These are phyloP conservation scores for Austroboletus olivaceoglutinosus DNA, from an alignment of 1,284 basidiomycete genomes.

Conservation along the genomic window DNA sequence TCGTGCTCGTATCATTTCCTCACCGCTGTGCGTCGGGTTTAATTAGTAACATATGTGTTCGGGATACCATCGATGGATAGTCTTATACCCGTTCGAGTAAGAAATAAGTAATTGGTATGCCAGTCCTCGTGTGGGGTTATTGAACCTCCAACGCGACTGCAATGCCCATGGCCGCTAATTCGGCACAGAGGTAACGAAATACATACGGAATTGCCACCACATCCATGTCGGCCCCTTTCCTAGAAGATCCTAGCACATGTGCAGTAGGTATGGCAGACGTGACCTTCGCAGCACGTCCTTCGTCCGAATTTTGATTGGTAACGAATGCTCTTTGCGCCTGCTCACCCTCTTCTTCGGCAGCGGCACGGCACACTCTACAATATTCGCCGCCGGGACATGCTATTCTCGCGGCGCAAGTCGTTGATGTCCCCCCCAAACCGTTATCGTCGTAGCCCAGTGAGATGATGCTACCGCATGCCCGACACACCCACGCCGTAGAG, in stretches of 20 bases:
- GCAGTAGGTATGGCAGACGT: constrained; percentile 61
- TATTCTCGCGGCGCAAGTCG: constrained; percentile 49
- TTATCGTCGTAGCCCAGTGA: constrained; percentile 92
- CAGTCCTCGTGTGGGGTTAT: no score
- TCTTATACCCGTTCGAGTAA: constrained; percentile 1
- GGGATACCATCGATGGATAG: constrained; percentile 1
- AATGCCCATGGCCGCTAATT: constrained; percentile 84
- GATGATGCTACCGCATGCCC: constrained; percentile 93
- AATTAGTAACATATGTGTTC: constrained; percentile 14
- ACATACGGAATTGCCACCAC: constrained; percentile 96
- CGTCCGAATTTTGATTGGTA: constrained; percentile 45
- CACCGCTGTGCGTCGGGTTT: constrained; percentile 13
- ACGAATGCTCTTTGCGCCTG: constrained; percentile 53
- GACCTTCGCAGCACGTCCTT: constrained; percentile 46
- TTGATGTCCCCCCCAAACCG: constrained; percentile 62
- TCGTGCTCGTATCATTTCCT: constrained; percentile 14
- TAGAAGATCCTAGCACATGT: constrained; percentile 57
- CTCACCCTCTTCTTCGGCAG: constrained; percentile 61
- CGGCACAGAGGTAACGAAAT: constrained; percentile 85
- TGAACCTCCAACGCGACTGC: constrained; percentile 71
- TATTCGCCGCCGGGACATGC: constrained; percentile 82
- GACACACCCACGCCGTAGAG: constrained; percentile 97
- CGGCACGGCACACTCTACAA: constrained; percentile 83
- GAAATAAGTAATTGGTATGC: constrained; percentile 22
- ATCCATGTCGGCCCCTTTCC: constrained; percentile 81